phyloP scores from a whole-genome alignment of 371 early-diverging fungal species.

The Nematocida displodere region DNA sequence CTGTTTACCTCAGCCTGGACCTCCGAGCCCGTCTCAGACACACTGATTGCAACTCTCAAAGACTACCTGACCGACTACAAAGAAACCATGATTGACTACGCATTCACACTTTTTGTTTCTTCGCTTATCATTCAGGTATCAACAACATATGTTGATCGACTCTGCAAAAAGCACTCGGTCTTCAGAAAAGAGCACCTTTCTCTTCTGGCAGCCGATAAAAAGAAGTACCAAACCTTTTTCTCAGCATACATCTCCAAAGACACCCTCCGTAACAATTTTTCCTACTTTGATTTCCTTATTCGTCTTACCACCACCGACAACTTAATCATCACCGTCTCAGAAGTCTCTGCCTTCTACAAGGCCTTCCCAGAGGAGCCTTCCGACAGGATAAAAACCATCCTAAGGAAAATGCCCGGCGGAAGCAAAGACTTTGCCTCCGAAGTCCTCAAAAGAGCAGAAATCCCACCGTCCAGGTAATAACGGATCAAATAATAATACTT shows the following conservation, averaged over 20 bases:
- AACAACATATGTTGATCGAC: slow-evolving; percentile 56
- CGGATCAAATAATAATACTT: no score
- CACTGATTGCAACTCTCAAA: slow-evolving; percentile 58
- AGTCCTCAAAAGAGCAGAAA: slow-evolving; percentile 12
- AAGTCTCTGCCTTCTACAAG: slow-evolving; percentile 52
- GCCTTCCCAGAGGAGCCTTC: slow-evolving; percentile 2
- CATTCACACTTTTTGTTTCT: slow-evolving; percentile 60
- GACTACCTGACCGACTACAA: slow-evolving; percentile 65
- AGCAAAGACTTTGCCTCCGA: slow-evolving; percentile 17
- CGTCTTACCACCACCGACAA: slow-evolving; percentile 56
- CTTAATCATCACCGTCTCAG: slow-evolving; percentile 55
- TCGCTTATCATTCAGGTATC: slow-evolving; percentile 41
- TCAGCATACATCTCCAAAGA: slow-evolving; percentile 52
- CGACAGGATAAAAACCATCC: not conserved
- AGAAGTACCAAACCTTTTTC: slow-evolving; percentile 49
- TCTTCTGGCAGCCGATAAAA: slow-evolving; percentile 52
- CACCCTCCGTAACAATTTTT: slow-evolving; percentile 40
- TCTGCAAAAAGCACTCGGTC: slow-evolving; percentile 50
- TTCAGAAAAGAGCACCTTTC: slow-evolving; percentile 34
- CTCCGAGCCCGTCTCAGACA: slow-evolving; percentile 43
- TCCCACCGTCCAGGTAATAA: not conserved
- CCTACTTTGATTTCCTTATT: slow-evolving; percentile 47
- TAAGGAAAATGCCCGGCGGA: slow-evolving; percentile 47
- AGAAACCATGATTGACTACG: slow-evolving; percentile 62
- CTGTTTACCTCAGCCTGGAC: slow-evolving; percentile 63